Evolutionary conservation across 371 early-diverging fungal species (phyloP).

Genomic region (Rhizomucor miehei): DNA sequence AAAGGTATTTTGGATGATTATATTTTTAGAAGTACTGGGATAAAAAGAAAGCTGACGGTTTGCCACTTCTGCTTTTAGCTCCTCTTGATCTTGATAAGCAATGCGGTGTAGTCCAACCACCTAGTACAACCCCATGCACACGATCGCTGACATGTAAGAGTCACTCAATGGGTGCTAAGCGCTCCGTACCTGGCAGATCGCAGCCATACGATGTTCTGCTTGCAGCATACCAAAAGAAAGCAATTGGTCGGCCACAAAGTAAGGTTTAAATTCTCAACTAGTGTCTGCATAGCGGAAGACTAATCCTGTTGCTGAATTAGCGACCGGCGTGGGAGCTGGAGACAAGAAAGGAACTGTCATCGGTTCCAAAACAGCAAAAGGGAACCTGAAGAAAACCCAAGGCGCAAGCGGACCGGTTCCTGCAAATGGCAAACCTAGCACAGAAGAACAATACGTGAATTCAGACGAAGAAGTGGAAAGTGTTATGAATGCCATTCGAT

Average conservation of each 20-base stretch:
- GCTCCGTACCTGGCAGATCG: constrained; percentile 74
- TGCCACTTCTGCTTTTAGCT: constrained; percentile 20
- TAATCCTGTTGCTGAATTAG: constrained; percentile 4
- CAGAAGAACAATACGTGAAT: constrained; percentile 32
- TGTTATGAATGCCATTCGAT: constrained; percentile 51
- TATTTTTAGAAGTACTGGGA: neutral
- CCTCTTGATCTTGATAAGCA: constrained; percentile 80
- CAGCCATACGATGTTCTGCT: constrained; percentile 73
- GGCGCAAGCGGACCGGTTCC: neutral
- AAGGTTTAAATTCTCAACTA: constrained; percentile 11
- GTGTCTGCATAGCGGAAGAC: neutral
- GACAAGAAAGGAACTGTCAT: constrained; percentile 1
- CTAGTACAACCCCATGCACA: constrained; percentile 62
- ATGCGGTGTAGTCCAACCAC: constrained; percentile 70
- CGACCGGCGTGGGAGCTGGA: neutral
- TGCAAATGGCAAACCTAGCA: neutral
- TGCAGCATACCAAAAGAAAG: constrained; percentile 66
- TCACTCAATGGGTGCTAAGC: constrained; percentile 81
- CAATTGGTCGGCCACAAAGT: constrained; percentile 45
- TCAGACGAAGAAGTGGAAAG: constrained; percentile 70
- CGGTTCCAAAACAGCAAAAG: constrained; percentile 4
- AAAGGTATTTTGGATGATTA: constrained; percentile 24
- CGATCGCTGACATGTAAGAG: constrained; percentile 85
- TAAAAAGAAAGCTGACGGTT: neutral
- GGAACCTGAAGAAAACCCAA: constrained; percentile 11